A percentile compares a stretch with the other conserved stretches of the same genome.
These are phyloP conservation scores for Podospora fimiseda DNA, from an alignment of 495 filamentous ascomycete species.

Conservation along the genomic window DNA sequence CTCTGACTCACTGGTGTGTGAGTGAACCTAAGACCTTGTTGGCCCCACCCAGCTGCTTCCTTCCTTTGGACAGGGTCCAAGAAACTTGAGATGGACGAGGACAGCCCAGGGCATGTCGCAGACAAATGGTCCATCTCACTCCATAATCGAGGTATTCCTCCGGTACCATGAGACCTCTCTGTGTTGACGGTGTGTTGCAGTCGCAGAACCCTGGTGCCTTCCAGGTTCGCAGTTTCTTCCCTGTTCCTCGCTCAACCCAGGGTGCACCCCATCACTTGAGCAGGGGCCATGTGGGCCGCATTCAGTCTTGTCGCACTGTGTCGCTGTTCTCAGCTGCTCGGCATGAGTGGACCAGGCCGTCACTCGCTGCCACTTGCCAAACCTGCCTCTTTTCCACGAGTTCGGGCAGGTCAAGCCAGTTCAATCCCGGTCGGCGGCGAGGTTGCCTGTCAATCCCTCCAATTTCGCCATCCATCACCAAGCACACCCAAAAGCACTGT, in stretches of 20 bases:
- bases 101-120: not conserved
- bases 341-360: not conserved
- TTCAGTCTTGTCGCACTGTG: not conserved
- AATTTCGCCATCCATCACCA: slow-evolving; percentile 19
- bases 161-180: slow-evolving; percentile 17
- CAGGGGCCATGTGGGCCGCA: slow-evolving; percentile 9
- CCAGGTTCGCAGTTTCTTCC: slow-evolving; percentile 5
- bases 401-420: not conserved
- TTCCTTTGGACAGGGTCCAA: slow-evolving; percentile 2
- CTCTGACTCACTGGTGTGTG: slow-evolving; percentile 12
- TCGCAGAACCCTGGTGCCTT: slow-evolving; percentile 2
- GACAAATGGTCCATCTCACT: slow-evolving; percentile 16
- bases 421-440: not conserved
- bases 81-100: slow-evolving; percentile 14
- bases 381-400: not conserved
- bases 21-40: slow-evolving; percentile 1
- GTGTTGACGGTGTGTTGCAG: slow-evolving; percentile 18
- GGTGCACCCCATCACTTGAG: slow-evolving; percentile 10
- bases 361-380: not conserved
- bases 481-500: too few species aligned
- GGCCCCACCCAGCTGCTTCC: too few species aligned
- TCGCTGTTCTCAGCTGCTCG: too few species aligned
- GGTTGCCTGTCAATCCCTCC: not conserved
- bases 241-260: slow-evolving; percentile 14
- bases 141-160: slow-evolving; percentile 21